Evolutionary conservation across 371 early-diverging fungal genomes (phyloP).

Genomic region (Mortierella sp.): DNA sequence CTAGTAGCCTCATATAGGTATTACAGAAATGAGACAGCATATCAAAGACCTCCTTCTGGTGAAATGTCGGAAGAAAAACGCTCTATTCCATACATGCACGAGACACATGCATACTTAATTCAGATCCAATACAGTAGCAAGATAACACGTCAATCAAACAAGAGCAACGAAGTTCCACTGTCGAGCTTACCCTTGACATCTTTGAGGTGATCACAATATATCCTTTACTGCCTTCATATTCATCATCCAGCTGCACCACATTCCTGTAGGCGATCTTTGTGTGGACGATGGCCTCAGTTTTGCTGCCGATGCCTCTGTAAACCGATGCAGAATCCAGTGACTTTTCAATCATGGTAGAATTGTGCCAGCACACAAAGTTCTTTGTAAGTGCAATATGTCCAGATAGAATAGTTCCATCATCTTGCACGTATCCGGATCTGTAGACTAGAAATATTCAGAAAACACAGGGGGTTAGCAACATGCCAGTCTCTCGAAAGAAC

Average conservation of each 20-base stretch:
- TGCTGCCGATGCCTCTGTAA: conserved; percentile 3
- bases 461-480: too few relatives aligned
- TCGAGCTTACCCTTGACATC: conserved; percentile 46
- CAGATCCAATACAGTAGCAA: too few relatives aligned
- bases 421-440: conserved; percentile 37
- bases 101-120: too few relatives aligned
- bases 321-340: conserved; percentile 14
- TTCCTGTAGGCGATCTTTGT: conserved; percentile 39
- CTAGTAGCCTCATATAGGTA: conserved; percentile 35
- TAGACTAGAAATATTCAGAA: conserved; percentile 21
- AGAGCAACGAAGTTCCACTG: too few relatives aligned
- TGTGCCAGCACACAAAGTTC: conserved; percentile 53
- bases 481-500: too few relatives aligned
- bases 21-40: conserved; percentile 47
- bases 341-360: conserved; percentile 42
- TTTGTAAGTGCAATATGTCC: conserved; percentile 43
- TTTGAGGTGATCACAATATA: conserved; percentile 24
- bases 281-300: conserved; percentile 11
- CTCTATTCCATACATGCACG: too few relatives aligned
- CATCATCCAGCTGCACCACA: conserved; percentile 26
- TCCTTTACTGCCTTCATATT: conserved; percentile 31
- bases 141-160: neutral
- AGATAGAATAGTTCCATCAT: conserved; percentile 22
- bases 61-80: conserved; percentile 37
- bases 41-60: conserved; percentile 38